Percentiles rank a stretch among this genome's conserved stretches.
phyloP scores from a whole-genome alignment of 139 green algal genomes.

The Closterium sp. region DNA sequence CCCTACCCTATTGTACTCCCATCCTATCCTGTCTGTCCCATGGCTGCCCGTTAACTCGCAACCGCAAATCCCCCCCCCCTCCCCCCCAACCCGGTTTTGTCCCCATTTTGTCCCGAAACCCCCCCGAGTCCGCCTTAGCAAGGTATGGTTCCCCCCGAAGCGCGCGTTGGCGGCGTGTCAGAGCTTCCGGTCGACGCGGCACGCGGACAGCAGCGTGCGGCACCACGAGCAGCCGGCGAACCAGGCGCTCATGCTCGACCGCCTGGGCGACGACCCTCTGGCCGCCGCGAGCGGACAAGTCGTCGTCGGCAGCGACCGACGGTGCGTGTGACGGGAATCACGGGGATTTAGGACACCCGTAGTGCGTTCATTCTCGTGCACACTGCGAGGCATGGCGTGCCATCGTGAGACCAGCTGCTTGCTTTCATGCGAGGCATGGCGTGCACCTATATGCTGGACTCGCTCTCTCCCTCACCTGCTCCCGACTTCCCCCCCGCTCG shows the following conservation, averaged over 20 bases:
- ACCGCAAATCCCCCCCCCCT: too few species aligned
- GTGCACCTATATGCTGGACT: constrained; percentile 35
- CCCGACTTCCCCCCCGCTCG: neutral
- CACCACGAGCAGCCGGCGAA: neutral
- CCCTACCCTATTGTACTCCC: neutral
- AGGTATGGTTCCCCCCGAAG: constrained; percentile 19
- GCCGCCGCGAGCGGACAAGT: constrained; percentile 42
- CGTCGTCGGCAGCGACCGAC: constrained; percentile 45
- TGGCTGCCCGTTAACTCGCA: neutral
- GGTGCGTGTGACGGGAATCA: constrained; percentile 9
- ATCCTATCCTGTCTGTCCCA: neutral
- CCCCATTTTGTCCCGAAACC: neutral
- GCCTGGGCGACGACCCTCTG: constrained; percentile 42
- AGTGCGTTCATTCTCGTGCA: too few species aligned
- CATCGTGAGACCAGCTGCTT: constrained; percentile 20
- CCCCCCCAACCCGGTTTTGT: too few species aligned
- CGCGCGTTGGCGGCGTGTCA: constrained; percentile 20
- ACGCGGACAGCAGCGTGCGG: constrained; percentile 3
- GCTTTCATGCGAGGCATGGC: too few species aligned
- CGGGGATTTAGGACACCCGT: too few species aligned
- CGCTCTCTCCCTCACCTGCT: neutral
- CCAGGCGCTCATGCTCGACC: constrained; percentile 4
- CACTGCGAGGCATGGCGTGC: neutral
- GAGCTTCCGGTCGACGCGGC: constrained; percentile 17
- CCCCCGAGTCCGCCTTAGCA: neutral